Conservation (phyloP, 2,329 filamentous ascomycete genomes). For the Leptodontidium sp. region DNA sequence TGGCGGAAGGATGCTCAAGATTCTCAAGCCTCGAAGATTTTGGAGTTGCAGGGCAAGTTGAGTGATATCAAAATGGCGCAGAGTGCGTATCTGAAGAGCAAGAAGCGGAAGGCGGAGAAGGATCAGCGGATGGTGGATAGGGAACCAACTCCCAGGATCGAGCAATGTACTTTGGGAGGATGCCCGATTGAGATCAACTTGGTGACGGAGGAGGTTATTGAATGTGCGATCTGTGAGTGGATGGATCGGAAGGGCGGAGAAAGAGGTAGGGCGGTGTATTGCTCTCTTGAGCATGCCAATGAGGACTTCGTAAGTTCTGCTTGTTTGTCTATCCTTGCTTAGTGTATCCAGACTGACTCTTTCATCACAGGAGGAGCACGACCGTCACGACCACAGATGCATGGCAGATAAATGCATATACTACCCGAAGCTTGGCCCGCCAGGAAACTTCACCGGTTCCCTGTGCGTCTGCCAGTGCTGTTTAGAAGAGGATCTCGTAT, state of each 20-base stretch:
- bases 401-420: constrained; percentile 37
- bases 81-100: constrained; percentile 42
- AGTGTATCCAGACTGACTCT: neutral
- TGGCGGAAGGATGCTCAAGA: constrained; percentile 42
- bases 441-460: constrained; percentile 28
- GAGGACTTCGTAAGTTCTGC: constrained; percentile 39
- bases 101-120: constrained; percentile 42
- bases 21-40: constrained; percentile 32
- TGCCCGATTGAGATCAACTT: constrained; percentile 41
- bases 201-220: constrained; percentile 33
- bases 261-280: constrained; percentile 37
- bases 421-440: constrained; percentile 33
- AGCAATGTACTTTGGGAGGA: constrained; percentile 34
- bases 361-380: constrained; percentile 36
- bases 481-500: constrained; percentile 34
- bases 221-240: constrained; percentile 46
- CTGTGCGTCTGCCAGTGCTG: constrained; percentile 39
- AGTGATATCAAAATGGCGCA: constrained; percentile 44
- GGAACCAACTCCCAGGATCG: constrained; percentile 30
- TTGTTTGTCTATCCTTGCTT: neutral
- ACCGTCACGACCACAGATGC: constrained; percentile 38
- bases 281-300: constrained; percentile 41
- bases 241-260: constrained; percentile 35
- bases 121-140: constrained; percentile 29
- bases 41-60: constrained; percentile 33